Percentiles rank a stretch among this genome's conserved stretches.
These are phyloP conservation scores for Holtermannia corniformis DNA, from an alignment of 768 basidiomycete species.

Conservation along the genomic window DNA sequence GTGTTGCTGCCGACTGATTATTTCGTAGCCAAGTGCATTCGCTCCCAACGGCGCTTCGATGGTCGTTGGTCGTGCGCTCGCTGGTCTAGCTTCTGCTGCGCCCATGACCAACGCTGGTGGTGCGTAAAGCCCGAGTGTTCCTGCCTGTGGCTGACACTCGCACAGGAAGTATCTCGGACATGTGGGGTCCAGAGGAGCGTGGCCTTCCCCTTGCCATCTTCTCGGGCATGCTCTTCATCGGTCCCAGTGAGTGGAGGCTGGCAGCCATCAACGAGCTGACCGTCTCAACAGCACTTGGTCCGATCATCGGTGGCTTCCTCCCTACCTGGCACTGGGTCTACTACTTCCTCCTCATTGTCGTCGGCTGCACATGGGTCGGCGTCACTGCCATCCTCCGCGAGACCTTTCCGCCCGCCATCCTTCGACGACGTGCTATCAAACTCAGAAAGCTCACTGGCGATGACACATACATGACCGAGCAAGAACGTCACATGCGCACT, in stretches of 20 bases:
- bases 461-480: constrained; percentile 23
- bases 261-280: background rate
- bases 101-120: constrained; percentile 34
- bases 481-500: constrained; percentile 21
- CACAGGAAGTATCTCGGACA: constrained; percentile 32
- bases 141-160: no score
- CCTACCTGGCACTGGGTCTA: constrained; percentile 31
- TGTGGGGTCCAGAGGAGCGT: constrained; percentile 32
- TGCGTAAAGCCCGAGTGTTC: no score
- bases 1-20: no score
- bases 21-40: constrained; percentile 33
- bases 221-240: constrained; percentile 32
- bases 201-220: constrained; percentile 39
- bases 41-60: constrained; percentile 31
- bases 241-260: constrained; percentile 9
- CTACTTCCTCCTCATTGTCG: constrained; percentile 4
- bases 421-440: constrained; percentile 24
- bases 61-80: constrained; percentile 34
- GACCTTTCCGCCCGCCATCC: constrained; percentile 40
- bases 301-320: constrained; percentile 26
- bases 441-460: constrained; percentile 34
- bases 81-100: constrained; percentile 31
- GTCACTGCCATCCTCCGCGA: constrained; percentile 42
- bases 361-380: background rate
- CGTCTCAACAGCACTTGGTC: constrained; percentile 24